Evolutionary conservation across 2,329 filamentous ascomycete species (phyloP).

Genomic region (Catunica adiposa): DNA sequence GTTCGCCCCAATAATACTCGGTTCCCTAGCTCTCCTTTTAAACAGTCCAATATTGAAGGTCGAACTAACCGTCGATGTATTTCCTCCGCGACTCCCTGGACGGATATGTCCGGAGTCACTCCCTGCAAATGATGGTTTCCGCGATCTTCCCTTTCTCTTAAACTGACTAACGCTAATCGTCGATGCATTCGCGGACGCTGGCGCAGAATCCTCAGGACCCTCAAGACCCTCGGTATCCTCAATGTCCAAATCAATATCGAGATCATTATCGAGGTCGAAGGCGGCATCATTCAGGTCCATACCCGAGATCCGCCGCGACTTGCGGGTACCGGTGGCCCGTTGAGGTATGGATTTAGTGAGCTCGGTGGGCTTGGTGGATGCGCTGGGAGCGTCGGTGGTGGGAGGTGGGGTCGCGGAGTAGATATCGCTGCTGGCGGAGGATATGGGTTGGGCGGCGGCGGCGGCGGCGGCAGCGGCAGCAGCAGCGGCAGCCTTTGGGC

Average conservation of each 20-base stretch:
- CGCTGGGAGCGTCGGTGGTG: constrained; percentile 2
- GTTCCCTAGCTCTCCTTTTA: constrained; percentile 39
- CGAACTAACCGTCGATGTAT: constrained; percentile 32
- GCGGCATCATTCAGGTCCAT: constrained; percentile 33
- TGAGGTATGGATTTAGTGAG: not conserved
- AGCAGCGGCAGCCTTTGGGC: constrained; percentile 3
- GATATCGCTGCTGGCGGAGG: constrained; percentile 15
- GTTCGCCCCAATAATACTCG: constrained; percentile 41
- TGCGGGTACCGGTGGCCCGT: constrained; percentile 9
- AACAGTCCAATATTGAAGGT: constrained; percentile 42
- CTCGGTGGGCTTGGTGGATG: not conserved
- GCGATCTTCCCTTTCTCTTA: constrained; percentile 28
- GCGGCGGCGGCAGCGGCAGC: constrained; percentile 5
- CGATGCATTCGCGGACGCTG: constrained; percentile 27
- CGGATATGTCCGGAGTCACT: constrained; percentile 35
- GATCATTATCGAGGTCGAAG: constrained; percentile 24
- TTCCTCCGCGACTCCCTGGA: constrained; percentile 32
- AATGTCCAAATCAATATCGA: constrained; percentile 24
- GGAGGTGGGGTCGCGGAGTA: constrained; percentile 13
- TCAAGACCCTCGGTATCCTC: constrained; percentile 23
- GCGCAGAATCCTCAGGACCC: not conserved
- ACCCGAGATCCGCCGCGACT: constrained; percentile 27
- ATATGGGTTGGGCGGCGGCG: constrained; percentile 16
- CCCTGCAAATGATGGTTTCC: constrained; percentile 34
- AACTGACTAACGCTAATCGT: constrained; percentile 31